A percentile compares a stretch with the other conserved stretches of the same genome.
Conservation (phyloP, 2,329 filamentous ascomycete genomes). For the Colletotrichum tabaci region DNA sequence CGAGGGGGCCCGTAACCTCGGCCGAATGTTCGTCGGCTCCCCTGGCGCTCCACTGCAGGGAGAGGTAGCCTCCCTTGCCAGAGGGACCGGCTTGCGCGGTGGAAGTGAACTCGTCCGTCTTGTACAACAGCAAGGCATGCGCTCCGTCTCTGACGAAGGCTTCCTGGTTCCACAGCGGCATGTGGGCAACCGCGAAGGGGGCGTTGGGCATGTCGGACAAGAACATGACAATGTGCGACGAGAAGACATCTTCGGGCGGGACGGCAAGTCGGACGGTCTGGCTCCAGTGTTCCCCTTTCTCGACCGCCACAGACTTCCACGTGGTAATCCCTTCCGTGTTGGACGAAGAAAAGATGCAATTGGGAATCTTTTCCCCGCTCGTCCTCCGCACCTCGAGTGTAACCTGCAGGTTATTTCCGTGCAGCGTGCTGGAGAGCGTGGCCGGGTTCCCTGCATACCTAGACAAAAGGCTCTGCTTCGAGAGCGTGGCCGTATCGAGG, state of each 20-base stretch:
- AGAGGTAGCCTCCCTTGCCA: slow-evolving; percentile 90
- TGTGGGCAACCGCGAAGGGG: slow-evolving; percentile 91
- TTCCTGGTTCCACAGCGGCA: slow-evolving; percentile 93
- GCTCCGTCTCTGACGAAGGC: slow-evolving; percentile 91
- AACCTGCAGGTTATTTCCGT: slow-evolving; percentile 85
- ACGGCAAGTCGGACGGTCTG: slow-evolving; percentile 89
- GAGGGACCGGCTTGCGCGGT: slow-evolving; percentile 71
- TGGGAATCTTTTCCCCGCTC: slow-evolving; percentile 85
- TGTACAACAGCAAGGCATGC: slow-evolving; percentile 87
- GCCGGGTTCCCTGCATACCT: slow-evolving; percentile 81
- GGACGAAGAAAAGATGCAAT: slow-evolving; percentile 89
- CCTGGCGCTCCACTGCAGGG: slow-evolving; percentile 82
- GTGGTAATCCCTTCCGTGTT: slow-evolving; percentile 84
- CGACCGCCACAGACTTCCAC: slow-evolving; percentile 88
- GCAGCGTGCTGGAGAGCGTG: slow-evolving; percentile 73
- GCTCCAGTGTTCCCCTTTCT: slow-evolving; percentile 87
- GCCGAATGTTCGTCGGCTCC: slow-evolving; percentile 77
- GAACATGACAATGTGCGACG: slow-evolving; percentile 90
- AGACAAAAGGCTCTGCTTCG: slow-evolving; percentile 80
- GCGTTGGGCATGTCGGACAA: slow-evolving; percentile 88
- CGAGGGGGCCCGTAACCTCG: slow-evolving; percentile 84
- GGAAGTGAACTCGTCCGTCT: slow-evolving; percentile 91
- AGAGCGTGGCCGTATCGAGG: slow-evolving; percentile 82
- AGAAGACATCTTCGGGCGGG: slow-evolving; percentile 82
- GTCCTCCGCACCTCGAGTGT: slow-evolving; percentile 89